phyloP scores from a whole-genome alignment of 495 filamentous ascomycete species.

The Acidiella bohemica region DNA sequence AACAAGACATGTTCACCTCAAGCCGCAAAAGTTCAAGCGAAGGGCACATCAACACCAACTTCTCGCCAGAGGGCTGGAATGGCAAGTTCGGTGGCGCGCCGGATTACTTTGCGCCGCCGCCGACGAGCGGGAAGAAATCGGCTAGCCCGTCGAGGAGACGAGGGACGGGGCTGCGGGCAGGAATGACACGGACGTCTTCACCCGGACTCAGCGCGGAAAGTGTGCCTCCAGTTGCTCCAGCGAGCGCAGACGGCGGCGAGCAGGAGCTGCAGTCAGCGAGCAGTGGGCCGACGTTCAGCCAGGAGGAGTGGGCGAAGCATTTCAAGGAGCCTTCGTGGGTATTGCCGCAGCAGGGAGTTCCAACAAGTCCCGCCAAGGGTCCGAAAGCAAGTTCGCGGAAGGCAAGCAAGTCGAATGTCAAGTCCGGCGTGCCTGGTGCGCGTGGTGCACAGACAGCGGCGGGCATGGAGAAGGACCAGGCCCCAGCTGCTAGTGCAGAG shows the following conservation, averaged over 20 bases:
- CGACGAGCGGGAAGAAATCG: slow-evolving; percentile 7
- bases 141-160: slow-evolving; percentile 4
- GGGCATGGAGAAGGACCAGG: slow-evolving; percentile 8
- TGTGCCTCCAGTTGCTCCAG: too few species aligned
- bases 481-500: slow-evolving; percentile 1
- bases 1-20: slow-evolving; percentile 29
- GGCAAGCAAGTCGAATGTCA: slow-evolving; percentile 2
- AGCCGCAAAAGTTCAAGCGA: slow-evolving; percentile 42
- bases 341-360: slow-evolving; percentile 13
- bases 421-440: not conserved
- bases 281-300: slow-evolving; percentile 41
- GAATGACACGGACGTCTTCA: too few species aligned
- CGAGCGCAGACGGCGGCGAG: too few species aligned
- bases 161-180: slow-evolving; percentile 6
- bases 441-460: slow-evolving; percentile 2
- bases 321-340: slow-evolving; percentile 49
- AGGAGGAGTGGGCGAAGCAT: slow-evolving; percentile 51
- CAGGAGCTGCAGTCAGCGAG: slow-evolving; percentile 22
- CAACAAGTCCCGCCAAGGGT: slow-evolving; percentile 10
- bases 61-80: slow-evolving; percentile 47
- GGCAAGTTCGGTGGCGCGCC: slow-evolving; percentile 38
- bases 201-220: too few species aligned
- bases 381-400: slow-evolving; percentile 15
- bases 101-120: slow-evolving; percentile 38
- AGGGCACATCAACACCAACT: slow-evolving; percentile 66